Evolutionary conservation across 805 yeast species (phyloP).

Genomic region (Cyberlindnera nakhonratchasimensis): DNA sequence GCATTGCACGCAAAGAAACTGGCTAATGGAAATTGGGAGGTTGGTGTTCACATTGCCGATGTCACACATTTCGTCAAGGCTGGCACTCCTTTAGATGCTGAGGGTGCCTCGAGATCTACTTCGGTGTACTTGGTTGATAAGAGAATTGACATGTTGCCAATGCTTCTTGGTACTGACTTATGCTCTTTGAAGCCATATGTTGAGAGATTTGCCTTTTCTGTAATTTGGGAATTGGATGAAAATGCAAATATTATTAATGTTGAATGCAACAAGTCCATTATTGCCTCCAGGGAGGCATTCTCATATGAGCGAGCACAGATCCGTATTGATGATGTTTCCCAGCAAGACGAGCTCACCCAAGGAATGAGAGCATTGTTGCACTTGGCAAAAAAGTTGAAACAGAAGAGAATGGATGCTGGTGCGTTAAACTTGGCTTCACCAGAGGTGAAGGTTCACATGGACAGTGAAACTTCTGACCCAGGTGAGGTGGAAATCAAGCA

Average conservation of each 20-base stretch:
- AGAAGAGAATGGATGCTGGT: slow-evolving; percentile 87
- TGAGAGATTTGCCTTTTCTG: slow-evolving; percentile 93
- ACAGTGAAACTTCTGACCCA: slow-evolving; percentile 95
- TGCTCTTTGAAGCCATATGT: slow-evolving; percentile 95
- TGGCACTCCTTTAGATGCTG: slow-evolving; percentile 85
- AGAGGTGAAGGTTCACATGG: slow-evolving; percentile 96
- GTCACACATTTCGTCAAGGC: slow-evolving; percentile 97
- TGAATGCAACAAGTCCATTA: slow-evolving; percentile 80
- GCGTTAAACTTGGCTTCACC: slow-evolving; percentile 97
- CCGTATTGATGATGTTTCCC: slow-evolving; percentile 74
- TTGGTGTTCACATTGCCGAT: slow-evolving; percentile 99
- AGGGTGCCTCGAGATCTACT: slow-evolving; percentile 96
- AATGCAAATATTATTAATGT: slow-evolving; percentile 81
- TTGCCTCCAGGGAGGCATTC: slow-evolving; percentile 89
- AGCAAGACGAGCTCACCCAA: slow-evolving; percentile 79
- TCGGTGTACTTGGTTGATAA: slow-evolving; percentile 96
- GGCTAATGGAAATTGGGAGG: slow-evolving; percentile 93
- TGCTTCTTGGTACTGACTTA: slow-evolving; percentile 89
- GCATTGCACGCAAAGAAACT: slow-evolving; percentile 84
- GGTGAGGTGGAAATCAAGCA: slow-evolving; percentile 91
- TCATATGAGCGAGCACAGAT: slow-evolving; percentile 91
- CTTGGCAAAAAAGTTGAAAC: slow-evolving; percentile 81
- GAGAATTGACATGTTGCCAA: slow-evolving; percentile 97
- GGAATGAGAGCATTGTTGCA: slow-evolving; percentile 81
- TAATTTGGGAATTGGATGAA: slow-evolving; percentile 89